Base-by-base conservation (phyloP, 768 basidiomycete species). In the Termitomyces titanicus region DNA sequence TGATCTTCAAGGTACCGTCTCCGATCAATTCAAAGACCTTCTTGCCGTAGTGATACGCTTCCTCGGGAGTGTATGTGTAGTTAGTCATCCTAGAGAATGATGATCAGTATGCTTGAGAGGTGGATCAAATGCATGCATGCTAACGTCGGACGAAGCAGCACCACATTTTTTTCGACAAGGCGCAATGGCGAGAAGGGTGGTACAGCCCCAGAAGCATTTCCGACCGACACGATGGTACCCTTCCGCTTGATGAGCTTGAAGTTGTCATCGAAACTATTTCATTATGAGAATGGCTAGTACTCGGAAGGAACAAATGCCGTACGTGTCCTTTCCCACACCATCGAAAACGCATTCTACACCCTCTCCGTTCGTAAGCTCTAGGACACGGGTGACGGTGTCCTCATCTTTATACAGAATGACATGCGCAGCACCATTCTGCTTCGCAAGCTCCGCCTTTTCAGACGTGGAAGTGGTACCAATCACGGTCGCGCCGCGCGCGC, bases 271-370 rank as follows among this genome's bases (percentile, higher is more conserved):
- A 88, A 89, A 5, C 88, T 90, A 48, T 15, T 18, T 18, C n/a
- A 17, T 20, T 10, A 25, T 51, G 17, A 53, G 39, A n/a, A 51
- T 31, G 29, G 20, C 54, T n/a, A 44, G 46, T n/a, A 29, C 37
- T 17, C 31, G 29, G n/a, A 5, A 25, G 24, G 1, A 10, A 33
- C n/a, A 27, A 10, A 15, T 34, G 20, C 77, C 89, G 55, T 71
- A 95, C 82, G 94, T 98, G 68, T 93, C 90, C 74, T 91, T 95
- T 1, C 96, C 96, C n/a, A 99, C 93, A 27, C 96, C 96, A 64
- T 99, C 96, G 64, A 88, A 96, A 22, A 93, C 81, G 15, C 84
- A 95, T 58, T 96, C 82, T 5, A 94, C 90, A 15, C 92, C 91
- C 61, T 85, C 78, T 7, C 89, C 90, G 39, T 83, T 82, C 0